phyloP scores from a whole-genome alignment of 208 protist genomes.

The Acanthamoeba divionensis region DNA sequence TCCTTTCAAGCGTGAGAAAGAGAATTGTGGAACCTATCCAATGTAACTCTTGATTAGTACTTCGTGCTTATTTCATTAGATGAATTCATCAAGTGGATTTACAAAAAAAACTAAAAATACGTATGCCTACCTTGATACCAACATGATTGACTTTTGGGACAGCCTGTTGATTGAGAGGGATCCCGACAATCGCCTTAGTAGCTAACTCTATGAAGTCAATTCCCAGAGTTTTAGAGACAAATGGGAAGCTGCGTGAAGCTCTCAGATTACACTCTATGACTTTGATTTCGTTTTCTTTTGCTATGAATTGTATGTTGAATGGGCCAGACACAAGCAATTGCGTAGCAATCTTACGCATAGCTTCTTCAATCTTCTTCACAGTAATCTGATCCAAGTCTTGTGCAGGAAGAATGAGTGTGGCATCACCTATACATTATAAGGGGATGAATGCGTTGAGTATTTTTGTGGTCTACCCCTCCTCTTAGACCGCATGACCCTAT shows the following conservation, averaged over 20 bases:
- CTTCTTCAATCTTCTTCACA: conserved; percentile 80
- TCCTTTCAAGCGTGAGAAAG: conserved; percentile 94
- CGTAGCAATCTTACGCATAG: conserved; percentile 77
- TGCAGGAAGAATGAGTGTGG: conserved; percentile 76
- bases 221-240: conserved; percentile 94
- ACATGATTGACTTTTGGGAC: conserved; percentile 61
- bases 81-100: neutral
- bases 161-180: conserved; percentile 53
- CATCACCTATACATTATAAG: too few species aligned
- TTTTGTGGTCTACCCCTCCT: too few species aligned
- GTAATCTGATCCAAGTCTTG: conserved; percentile 90
- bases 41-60: neutral
- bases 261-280: conserved; percentile 97
- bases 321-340: conserved; percentile 89
- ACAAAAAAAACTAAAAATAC: neutral
- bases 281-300: conserved; percentile 91
- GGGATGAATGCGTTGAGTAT: too few species aligned
- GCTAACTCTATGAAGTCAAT: conserved; percentile 93
- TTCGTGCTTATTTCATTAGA: neutral
- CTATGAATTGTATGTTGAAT: conserved; percentile 98
- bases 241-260: conserved; percentile 95
- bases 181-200: conserved; percentile 71
- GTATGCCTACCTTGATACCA: conserved; percentile 48
- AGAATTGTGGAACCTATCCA: conserved; percentile 96
- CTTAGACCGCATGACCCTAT: too few species aligned